phyloP scores from a whole-genome alignment of 768 basidiomycete genomes.

The Boletus bicolor region DNA sequence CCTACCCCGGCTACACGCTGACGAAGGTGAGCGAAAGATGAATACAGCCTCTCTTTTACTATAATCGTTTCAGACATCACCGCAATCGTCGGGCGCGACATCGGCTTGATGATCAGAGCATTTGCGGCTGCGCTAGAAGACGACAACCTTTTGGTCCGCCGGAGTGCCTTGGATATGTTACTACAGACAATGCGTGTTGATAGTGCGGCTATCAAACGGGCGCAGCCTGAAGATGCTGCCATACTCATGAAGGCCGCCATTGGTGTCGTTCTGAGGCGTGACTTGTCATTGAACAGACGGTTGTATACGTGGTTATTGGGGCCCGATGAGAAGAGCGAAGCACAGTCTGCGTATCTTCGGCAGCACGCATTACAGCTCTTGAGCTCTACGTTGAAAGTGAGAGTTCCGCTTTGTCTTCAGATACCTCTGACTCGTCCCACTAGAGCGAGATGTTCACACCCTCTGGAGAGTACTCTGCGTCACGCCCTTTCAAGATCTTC shows the following conservation, averaged over 20 bases:
- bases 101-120: constrained; percentile 92
- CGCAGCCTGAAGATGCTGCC: constrained; percentile 67
- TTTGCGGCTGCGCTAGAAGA: constrained; percentile 91
- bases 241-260: constrained; percentile 86
- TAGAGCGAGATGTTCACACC: constrained; percentile 77
- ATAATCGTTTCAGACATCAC: constrained; percentile 49
- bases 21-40: constrained; percentile 54
- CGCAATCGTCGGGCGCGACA: constrained; percentile 74
- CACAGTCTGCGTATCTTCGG: constrained; percentile 69
- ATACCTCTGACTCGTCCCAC: constrained; percentile 11
- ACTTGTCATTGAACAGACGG: constrained; percentile 88
- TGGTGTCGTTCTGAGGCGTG: constrained; percentile 86
- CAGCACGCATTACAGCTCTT: constrained; percentile 72
- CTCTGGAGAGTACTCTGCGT: constrained; percentile 69
- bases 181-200: constrained; percentile 73
- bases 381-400: constrained; percentile 63
- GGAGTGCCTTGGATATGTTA: constrained; percentile 82
- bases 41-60: constrained; percentile 2
- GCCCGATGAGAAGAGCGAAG: constrained; percentile 70
- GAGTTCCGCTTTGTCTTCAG: constrained; percentile 4
- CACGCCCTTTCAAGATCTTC: constrained; percentile 92
- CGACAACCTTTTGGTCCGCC: constrained; percentile 85
- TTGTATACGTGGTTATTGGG: constrained; percentile 94
- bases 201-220: constrained; percentile 63
- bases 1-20: constrained; percentile 63